Evolutionary conservation across 768 basidiomycete species (phyloP).

Genomic region (Lentinula aciculospora): DNA sequence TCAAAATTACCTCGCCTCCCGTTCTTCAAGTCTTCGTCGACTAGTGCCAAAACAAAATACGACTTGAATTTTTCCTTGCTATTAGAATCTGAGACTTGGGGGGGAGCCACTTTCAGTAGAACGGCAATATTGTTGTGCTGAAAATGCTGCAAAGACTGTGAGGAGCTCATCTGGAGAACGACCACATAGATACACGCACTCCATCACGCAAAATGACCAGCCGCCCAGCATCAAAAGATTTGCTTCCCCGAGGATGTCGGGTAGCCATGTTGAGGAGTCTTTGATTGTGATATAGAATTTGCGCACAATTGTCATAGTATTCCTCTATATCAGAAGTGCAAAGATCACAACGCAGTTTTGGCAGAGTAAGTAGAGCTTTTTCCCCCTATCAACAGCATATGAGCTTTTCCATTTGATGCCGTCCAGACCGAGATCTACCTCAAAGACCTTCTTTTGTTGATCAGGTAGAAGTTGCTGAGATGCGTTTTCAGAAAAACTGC

Average conservation of each 20-base stretch:
- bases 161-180: constrained; percentile 1
- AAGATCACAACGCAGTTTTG: constrained; percentile 59
- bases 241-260: constrained; percentile 57
- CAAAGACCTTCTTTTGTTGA: constrained; percentile 81
- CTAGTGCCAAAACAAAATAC: constrained; percentile 70
- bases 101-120: constrained; percentile 58
- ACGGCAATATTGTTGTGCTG: constrained; percentile 62
- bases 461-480: constrained; percentile 90
- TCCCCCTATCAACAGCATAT: constrained; percentile 50
- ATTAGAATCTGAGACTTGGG: constrained; percentile 37
- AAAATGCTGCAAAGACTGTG: constrained; percentile 58
- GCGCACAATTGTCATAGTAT: constrained; percentile 68
- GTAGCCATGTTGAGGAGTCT: constrained; percentile 55
- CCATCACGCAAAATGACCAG: constrained; percentile 79
- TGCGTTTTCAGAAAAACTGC: constrained; percentile 97
- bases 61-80: constrained; percentile 42
- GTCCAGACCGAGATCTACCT: constrained; percentile 43
- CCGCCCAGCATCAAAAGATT: constrained; percentile 65
- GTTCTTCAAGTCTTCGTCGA: constrained; percentile 55
- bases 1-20: constrained; percentile 41
- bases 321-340: constrained; percentile 69
- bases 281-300: constrained; percentile 59
- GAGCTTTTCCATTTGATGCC: not conserved
- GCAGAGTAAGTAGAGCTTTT: constrained; percentile 53
- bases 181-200: constrained; percentile 38